Conservation (phyloP, 805 yeast genomes). For the Wickerhamiella spandovensis region DNA sequence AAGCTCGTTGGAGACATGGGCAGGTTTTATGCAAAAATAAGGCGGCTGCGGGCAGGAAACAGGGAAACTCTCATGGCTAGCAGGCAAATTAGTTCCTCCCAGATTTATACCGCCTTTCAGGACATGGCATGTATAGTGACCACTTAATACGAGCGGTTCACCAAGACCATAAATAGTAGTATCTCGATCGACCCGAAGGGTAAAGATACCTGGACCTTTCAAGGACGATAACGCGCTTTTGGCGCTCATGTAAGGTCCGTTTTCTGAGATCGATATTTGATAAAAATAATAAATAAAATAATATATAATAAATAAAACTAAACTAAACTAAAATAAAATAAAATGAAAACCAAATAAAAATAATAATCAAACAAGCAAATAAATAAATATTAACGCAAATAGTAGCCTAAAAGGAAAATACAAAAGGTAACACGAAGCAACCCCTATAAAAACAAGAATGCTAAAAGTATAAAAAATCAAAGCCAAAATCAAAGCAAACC, state of each 20-base stretch:
- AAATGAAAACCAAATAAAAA: neutral
- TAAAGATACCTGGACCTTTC: neutral
- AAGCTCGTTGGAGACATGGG: constrained; percentile 1
- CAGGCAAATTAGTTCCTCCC: constrained; percentile 15
- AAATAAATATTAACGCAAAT: too few relatives aligned
- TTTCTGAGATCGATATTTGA: too few relatives aligned
- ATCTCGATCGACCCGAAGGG: neutral
- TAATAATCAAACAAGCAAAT: neutral
- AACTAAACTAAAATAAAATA: neutral
- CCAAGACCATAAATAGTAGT: constrained; percentile 4
- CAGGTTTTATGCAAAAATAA: constrained; percentile 12
- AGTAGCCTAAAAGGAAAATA: too few relatives aligned
- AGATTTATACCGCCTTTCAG: constrained; percentile 21
- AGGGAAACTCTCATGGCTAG: constrained; percentile 1
- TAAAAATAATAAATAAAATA: neutral
- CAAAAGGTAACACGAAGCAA: too few relatives aligned
- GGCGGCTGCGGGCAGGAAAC: constrained; percentile 15
- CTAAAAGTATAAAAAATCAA: too few relatives aligned
- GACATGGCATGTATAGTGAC: constrained; percentile 21
- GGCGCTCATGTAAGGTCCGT: neutral
- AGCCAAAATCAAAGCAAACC: too few relatives aligned
- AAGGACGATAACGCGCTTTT: neutral
- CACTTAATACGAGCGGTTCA: constrained; percentile 18
- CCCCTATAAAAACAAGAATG: too few relatives aligned
- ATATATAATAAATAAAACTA: neutral